Base-by-base conservation (phyloP, 129 eudicot genomes). In the Artemisia tridentata region DNA sequence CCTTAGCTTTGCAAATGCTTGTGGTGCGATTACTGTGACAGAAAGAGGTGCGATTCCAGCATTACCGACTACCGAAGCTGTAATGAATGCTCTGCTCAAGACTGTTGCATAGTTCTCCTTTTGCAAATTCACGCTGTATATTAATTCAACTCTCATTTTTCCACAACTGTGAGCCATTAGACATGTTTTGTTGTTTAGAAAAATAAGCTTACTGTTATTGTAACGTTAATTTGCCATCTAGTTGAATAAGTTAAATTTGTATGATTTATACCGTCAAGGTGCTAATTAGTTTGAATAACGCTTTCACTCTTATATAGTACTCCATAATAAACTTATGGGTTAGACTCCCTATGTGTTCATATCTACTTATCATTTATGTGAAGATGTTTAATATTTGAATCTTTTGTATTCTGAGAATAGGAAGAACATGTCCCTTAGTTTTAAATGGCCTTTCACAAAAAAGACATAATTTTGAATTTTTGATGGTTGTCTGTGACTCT, bases 21-120 rank as follows among this genome's bases (percentile, higher is more conserved):
- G 98, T 64, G 98, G 98, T 18, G 98, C 98, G 1, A 81, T 89
- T 74, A 93, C 97, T 10, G 97, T 93, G 61, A 89, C 80, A 23
- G 97, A 93, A 78, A 82, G 98, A 82, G 97, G 98, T 47, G 97
- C 98, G 6, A 93, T 93, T 75, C 98, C 98, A 51, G 98, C 98
- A 59, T 77, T 93, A 86, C 97, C 98, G 16, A 87, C 87, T 29
- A 78, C 81, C 79, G 87, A 85, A 76, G 86, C 81, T 19, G 97
- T 93, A 55, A 76, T 80, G 67, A 60, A 72, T 64, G 96, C 89
- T 75, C 59, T 93, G 65, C 75, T 87, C 61, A 84, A 89, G 72
- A 14, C 92, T 8, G 96, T 85, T 31, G 85, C 86, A 64, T 92
- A 88, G 71, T 11, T 79, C 43, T 17, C 25, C 43, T 41, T 17